Evolutionary conservation across 2,329 filamentous ascomycete genomes (phyloP).

Genomic region (Leptographium flavum): DNA sequence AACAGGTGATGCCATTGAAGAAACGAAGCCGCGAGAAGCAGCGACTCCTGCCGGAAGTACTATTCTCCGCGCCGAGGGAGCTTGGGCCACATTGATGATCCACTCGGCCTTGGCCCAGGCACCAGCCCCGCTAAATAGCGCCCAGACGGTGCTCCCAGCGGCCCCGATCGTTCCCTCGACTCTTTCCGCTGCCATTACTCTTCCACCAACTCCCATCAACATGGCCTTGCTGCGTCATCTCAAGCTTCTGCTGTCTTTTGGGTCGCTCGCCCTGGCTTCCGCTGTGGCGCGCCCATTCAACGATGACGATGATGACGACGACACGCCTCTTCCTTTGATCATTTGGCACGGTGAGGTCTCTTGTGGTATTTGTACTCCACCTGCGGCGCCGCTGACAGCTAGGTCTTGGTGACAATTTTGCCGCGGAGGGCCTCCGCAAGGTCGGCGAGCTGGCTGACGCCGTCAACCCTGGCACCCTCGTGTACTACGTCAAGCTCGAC

Average conservation of each 20-base stretch:
- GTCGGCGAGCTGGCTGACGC: conserved; percentile 59
- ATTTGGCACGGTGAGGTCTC: conserved; percentile 65
- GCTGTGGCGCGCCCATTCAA: conserved; percentile 14
- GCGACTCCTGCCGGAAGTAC: background rate
- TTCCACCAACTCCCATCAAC: background rate
- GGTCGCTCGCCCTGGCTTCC: conserved; percentile 19
- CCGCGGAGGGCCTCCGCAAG: conserved; percentile 56
- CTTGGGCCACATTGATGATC: conserved; percentile 1
- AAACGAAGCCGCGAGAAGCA: background rate
- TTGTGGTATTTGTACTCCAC: background rate
- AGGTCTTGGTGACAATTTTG: conserved; percentile 57
- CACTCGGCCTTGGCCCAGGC: background rate
- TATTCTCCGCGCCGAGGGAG: background rate
- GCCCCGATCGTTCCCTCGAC: background rate
- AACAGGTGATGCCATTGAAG: no score
- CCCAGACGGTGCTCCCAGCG: background rate
- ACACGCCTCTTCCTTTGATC: conserved; percentile 71
- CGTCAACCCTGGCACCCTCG: conserved; percentile 68
- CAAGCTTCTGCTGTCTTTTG: conserved; percentile 17
- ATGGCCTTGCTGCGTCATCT: conserved; percentile 17
- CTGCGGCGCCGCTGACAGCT: background rate
- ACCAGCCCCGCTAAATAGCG: background rate
- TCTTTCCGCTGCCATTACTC: background rate
- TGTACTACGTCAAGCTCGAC: conserved; percentile 64
- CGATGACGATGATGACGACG: conserved; percentile 26